A percentile compares a stretch with the other conserved stretches of the same genome.
These are phyloP conservation scores for Blepharisma undulans DNA, from an alignment of 169 alveolate genomes.

Conservation along the genomic window DNA sequence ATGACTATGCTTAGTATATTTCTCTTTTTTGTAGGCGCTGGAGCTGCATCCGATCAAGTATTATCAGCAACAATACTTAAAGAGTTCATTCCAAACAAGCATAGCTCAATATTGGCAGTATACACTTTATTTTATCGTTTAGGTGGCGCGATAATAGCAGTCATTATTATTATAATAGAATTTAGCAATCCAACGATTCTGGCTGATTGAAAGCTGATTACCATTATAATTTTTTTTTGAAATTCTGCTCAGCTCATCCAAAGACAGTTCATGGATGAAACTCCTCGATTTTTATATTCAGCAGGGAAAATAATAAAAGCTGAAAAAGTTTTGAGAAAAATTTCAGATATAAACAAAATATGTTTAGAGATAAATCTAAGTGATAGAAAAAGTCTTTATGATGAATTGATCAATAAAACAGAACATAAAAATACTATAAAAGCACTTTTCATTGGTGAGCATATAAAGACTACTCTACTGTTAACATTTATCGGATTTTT, in stretches of 20 bases:
- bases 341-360: neutral
- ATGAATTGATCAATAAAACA: neutral
- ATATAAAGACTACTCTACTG: neutral
- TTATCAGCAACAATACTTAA: neutral
- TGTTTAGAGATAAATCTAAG: neutral
- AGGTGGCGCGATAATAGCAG: neutral
- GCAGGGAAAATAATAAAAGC: neutral
- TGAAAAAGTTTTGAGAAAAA: neutral
- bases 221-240: neutral
- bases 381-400: neutral
- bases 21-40: neutral
- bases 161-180: neutral
- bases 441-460: neutral
- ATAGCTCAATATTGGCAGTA: neutral
- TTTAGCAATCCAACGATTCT: neutral
- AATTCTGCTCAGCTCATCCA: neutral
- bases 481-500: neutral
- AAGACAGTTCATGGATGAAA: slow-evolving; percentile 12
- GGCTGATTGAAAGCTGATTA: neutral
- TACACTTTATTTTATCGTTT: neutral
- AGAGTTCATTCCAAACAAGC: neutral
- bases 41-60: neutral
- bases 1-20: neutral
- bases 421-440: neutral
- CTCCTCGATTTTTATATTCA: neutral